A percentile compares a stretch with the other conserved stretches of the same genome.
Conservation (phyloP, 306 rosid species). For the Lathyrus oleraceus region DNA sequence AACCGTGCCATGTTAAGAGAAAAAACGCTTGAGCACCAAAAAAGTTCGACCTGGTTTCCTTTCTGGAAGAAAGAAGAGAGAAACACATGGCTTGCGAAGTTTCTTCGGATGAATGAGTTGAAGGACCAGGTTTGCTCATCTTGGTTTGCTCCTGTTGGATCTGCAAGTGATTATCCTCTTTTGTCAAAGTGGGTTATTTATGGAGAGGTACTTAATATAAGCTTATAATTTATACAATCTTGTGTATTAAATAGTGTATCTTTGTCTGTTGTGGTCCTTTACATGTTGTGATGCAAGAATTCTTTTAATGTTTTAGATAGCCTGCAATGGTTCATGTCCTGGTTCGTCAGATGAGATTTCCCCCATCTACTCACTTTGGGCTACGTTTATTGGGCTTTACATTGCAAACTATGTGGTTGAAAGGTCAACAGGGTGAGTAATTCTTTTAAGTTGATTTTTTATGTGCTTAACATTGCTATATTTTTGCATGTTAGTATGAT, state of each 20-base stretch:
- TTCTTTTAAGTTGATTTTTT: constrained; percentile 22
- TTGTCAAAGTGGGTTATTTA: constrained; percentile 97
- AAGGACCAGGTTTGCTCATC: constrained; percentile 96
- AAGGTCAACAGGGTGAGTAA: constrained; percentile 93
- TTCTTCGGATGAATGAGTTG: constrained; percentile 77
- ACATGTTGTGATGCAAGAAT: constrained; percentile 15
- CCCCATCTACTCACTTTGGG: constrained; percentile 96
- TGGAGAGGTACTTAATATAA: constrained; percentile 73
- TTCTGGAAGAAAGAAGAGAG: constrained; percentile 81
- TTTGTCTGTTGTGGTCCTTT: constrained; percentile 3
- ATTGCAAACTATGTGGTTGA: constrained; percentile 95
- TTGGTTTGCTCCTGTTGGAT: constrained; percentile 99
- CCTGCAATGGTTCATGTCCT: constrained; percentile 85
- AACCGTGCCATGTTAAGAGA: constrained; percentile 80
- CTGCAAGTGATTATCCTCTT: constrained; percentile 96
- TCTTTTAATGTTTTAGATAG: constrained; percentile 57
- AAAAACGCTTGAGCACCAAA: constrained; percentile 51
- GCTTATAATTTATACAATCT: constrained; percentile 23
- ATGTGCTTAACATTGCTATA: constrained; percentile 21
- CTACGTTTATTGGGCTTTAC: constrained; percentile 95
- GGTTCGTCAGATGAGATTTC: constrained; percentile 91
- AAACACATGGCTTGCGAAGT: constrained; percentile 79
- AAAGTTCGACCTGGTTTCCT: constrained; percentile 63
- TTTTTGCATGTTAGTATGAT: constrained; percentile 21
- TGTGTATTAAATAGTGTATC: background rate